Base-by-base conservation (phyloP, 164 flowering plant genomes). In the Dillenia suffruticosa region DNA sequence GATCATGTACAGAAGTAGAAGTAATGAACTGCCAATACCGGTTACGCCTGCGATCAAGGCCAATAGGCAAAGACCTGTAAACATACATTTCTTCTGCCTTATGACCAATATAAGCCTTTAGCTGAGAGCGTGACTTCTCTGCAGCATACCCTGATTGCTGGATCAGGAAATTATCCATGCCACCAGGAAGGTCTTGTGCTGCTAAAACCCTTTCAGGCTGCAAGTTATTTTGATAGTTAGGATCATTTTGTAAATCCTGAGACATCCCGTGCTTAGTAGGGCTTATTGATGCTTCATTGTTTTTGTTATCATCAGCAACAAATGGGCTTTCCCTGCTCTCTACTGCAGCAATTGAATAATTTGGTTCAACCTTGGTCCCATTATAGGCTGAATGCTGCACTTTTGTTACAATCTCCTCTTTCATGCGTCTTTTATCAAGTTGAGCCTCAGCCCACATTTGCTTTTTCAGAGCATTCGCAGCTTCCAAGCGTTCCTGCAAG, bases 391-490 rank as follows among this genome's bases (percentile, higher is more conserved):
- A 63, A 72, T 65, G 70, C n/a, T 81, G 78, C 51, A 74, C 55
- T 74, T 75, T 88, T 22, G 63, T 59, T 24, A 75, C 53, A 69
- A 44, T 76, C 26, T 93, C 96, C 68, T 90, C 98, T 76, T 82
- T 90, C 73, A 83, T 60, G 5, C 97, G 92, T 10, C 94, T 79
- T 66, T 85, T 93, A 74, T 88, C 96, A 43, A 88, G 74, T 66
- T 90, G 97, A 19, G 85, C 89, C 72, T 93, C 97, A 6, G 90
- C 88, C 92, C 88, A 90, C 92, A 88, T 90, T 66, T 90, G 98
- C 81, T 90, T 93, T 74, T 87, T 93, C 17, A 90, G 70, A 67
- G 92, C 84, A 82, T 79, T 88, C 72, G 96, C 97, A 8, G 96
- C 96, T 74, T 93, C 98, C 68, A 87, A 65, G 47, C 97, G 94